Conservation (phyloP, 805 yeast genomes). For the Sugiyamaella valdiviana region DNA sequence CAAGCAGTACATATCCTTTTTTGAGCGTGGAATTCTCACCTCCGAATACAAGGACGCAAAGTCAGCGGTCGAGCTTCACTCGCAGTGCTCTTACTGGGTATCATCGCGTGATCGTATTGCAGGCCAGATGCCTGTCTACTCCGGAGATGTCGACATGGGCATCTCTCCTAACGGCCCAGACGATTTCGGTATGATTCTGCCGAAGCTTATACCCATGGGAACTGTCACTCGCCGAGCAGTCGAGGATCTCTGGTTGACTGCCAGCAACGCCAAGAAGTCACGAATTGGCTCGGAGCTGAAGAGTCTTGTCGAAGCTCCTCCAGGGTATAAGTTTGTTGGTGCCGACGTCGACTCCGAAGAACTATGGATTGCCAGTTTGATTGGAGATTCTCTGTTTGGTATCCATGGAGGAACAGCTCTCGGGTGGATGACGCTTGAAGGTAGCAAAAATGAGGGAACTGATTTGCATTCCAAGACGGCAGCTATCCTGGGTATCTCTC, state of each 20-base stretch:
- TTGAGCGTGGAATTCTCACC: conserved; percentile 65
- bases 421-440: conserved; percentile 99
- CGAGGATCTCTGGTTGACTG: conserved; percentile 96
- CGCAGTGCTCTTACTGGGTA: conserved; percentile 86
- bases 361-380: conserved; percentile 92
- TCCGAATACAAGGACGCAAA: conserved; percentile 69
- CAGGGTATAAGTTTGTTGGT: conserved; percentile 87
- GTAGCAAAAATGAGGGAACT: conserved; percentile 83
- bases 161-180: conserved; percentile 4
- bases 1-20: conserved; percentile 62
- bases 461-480: conserved; percentile 96
- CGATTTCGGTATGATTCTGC: conserved; percentile 67
- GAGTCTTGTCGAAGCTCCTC: conserved; percentile 78
- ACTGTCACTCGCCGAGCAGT: conserved; percentile 95
- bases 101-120: conserved; percentile 79
- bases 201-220: conserved; percentile 86
- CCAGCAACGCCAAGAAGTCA: conserved; percentile 81
- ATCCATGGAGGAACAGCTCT: conserved; percentile 94
- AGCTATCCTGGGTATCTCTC: conserved; percentile 72
- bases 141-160: conserved; percentile 26
- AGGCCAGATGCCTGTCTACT: conserved; percentile 77
- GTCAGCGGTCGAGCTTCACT: conserved; percentile 71
- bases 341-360: conserved; percentile 99
- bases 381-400: conserved; percentile 85
- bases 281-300: conserved; percentile 92